phyloP scores from a whole-genome alignment of 352 stramenopile species.

The Phytopythium ostracodes region DNA sequence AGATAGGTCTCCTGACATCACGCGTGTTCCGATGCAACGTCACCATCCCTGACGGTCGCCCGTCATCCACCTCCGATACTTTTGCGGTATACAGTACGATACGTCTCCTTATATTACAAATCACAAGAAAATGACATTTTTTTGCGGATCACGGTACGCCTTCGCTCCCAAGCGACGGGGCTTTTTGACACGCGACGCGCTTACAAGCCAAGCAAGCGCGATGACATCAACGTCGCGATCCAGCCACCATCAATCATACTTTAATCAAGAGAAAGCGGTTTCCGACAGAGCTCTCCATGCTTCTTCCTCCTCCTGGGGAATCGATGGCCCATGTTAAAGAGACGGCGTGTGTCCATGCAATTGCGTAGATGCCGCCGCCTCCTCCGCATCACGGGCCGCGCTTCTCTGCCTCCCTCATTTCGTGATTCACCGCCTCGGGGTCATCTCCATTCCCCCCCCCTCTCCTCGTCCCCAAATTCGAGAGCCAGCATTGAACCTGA shows the following conservation, averaged over 20 bases:
- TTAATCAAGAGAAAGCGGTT: not conserved
- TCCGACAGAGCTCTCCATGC: not conserved
- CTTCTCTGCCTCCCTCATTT: constrained; percentile 1
- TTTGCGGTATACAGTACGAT: not conserved
- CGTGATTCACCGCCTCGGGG: not conserved
- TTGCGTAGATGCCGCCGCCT: not conserved
- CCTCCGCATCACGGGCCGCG: too few species aligned
- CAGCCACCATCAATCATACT: not conserved
- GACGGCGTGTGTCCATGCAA: constrained; percentile 6
- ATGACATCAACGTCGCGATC: constrained; percentile 6
- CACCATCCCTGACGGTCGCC: constrained; percentile 12
- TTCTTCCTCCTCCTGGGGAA: too few species aligned
- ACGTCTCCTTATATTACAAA: too few species aligned
- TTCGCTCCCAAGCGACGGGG: not conserved
- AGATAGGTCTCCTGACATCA: constrained; percentile 25
- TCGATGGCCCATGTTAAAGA: constrained; percentile 1
- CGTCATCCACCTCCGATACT: not conserved
- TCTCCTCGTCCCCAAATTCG: too few species aligned
- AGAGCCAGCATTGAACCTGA: not conserved
- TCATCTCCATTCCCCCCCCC: not conserved
- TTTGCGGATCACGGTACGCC: not conserved
- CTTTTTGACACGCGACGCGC: not conserved
- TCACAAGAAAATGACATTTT: constrained; percentile 19
- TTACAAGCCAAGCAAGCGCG: not conserved
- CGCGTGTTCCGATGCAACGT: constrained; percentile 18